Conservation (phyloP, 306 rosid genomes). For the Citrullus amarus region DNA sequence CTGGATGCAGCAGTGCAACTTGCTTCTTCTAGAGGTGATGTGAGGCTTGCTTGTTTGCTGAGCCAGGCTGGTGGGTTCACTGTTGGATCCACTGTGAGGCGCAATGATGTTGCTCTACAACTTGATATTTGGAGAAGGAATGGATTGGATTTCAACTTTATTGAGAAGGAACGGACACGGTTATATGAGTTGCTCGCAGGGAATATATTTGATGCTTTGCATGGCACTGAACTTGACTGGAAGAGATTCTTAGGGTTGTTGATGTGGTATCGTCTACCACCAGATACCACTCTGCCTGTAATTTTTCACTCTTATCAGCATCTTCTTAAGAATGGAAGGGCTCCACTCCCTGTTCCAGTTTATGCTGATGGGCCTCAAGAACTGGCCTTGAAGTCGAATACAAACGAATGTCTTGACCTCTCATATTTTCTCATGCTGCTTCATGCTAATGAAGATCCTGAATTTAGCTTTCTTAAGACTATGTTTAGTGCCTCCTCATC, state of each 20-base stretch:
- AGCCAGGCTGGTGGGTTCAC: constrained; percentile 90
- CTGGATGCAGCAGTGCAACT: constrained; percentile 73
- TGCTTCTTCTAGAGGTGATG: constrained; percentile 81
- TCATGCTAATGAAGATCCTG: constrained; percentile 56
- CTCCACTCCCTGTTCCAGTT: constrained; percentile 83
- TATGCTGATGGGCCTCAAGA: constrained; percentile 57
- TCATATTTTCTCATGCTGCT: constrained; percentile 94
- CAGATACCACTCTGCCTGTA: constrained; percentile 53
- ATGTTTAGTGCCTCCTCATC: constrained; percentile 91
- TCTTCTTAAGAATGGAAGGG: constrained; percentile 61
- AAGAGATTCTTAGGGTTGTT: constrained; percentile 83
- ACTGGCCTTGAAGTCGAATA: constrained; percentile 27
- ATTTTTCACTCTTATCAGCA: constrained; percentile 60
- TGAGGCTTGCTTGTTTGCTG: constrained; percentile 81
- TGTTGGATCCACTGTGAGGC: constrained; percentile 64
- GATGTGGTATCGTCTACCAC: constrained; percentile 81
- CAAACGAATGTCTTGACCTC: constrained; percentile 49
- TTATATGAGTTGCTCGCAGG: constrained; percentile 81
- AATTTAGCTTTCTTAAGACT: constrained; percentile 43
- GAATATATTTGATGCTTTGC: constrained; percentile 52
- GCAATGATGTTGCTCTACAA: constrained; percentile 63
- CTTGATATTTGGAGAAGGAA: constrained; percentile 78
- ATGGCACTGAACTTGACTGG: constrained; percentile 66
- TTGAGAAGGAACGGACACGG: constrained; percentile 72
- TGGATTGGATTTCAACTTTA: constrained; percentile 79